These are phyloP conservation scores for Amanita molliuscula DNA, from an alignment of 768 basidiomycete genomes.

Conservation along the genomic window DNA sequence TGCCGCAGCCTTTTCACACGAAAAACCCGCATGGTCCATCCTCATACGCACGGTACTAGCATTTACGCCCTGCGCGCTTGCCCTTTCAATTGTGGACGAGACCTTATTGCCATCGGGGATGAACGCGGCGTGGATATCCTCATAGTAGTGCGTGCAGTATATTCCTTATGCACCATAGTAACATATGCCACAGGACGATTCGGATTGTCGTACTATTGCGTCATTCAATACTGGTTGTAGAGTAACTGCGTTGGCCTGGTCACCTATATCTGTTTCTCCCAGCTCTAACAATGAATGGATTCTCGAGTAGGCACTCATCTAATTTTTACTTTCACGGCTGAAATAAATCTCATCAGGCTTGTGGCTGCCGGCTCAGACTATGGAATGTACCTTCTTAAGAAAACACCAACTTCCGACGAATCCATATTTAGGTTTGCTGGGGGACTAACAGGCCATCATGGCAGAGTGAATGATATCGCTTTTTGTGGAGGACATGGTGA, in stretches of 20 bases:
- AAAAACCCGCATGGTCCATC: conserved; percentile 38
- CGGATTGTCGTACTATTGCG: conserved; percentile 42
- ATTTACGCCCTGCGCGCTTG: conserved; percentile 57
- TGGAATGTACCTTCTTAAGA: conserved; percentile 61
- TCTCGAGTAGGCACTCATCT: conserved; percentile 45
- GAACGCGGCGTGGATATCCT: conserved; percentile 59
- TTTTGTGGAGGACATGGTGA: conserved; percentile 70
- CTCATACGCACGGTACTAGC: conserved; percentile 47
- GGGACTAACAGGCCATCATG: conserved; percentile 74
- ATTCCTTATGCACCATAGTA: conserved; percentile 7
- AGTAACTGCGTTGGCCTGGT: conserved; percentile 74
- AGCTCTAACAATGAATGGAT: conserved; percentile 55
- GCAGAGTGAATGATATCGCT: conserved; percentile 64
- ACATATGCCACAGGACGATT: conserved; percentile 23
- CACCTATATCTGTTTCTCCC: conserved; percentile 58
- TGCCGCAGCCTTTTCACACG: too few species aligned
- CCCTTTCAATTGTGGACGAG: conserved; percentile 50
- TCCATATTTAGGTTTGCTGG: conserved; percentile 65
- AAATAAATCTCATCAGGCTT: conserved; percentile 35
- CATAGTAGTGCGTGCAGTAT: conserved; percentile 39
- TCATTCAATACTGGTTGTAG: conserved; percentile 65
- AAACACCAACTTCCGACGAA: conserved; percentile 35
- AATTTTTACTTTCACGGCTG: background rate
- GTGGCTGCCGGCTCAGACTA: conserved; percentile 60
- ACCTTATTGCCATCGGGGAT: conserved; percentile 66